phyloP scores from a whole-genome alignment of 1,139 yeast species.

The Yamadazyma triangularis region DNA sequence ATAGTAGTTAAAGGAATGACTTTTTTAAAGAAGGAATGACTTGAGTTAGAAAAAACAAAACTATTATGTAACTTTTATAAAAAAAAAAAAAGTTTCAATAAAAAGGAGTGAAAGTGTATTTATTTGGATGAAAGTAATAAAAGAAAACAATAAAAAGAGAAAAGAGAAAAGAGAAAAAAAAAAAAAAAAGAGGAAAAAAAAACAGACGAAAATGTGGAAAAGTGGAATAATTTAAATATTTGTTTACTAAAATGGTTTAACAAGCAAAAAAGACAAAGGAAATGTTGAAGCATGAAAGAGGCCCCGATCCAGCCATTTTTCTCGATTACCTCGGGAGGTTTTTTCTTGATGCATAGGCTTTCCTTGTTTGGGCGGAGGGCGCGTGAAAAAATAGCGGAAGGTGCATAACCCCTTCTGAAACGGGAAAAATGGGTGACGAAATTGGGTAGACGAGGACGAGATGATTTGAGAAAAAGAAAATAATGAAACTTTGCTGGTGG shows the following conservation, averaged over 20 bases:
- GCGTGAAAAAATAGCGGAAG: too few relatives aligned
- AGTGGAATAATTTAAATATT: background rate
- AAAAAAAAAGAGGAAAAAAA: too few relatives aligned
- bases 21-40: conserved; percentile 14
- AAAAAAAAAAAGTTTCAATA: background rate
- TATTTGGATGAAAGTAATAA: background rate
- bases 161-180: background rate
- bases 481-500: too few relatives aligned
- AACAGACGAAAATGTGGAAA: background rate
- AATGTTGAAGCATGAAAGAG: background rate
- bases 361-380: too few relatives aligned
- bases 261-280: background rate
- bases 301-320: background rate
- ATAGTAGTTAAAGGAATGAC: conserved; percentile 5
- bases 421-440: too few relatives aligned
- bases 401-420: too few relatives aligned
- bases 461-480: too few relatives aligned
- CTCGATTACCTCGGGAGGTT: too few relatives aligned
- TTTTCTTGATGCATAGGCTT: too few relatives aligned
- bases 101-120: conserved; percentile 1
- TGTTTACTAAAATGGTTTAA: background rate
- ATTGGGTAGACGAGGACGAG: too few relatives aligned
- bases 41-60: conserved; percentile 11
- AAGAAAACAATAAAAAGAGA: too few relatives aligned
- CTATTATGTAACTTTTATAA: background rate